Evolutionary conservation across 2,329 filamentous ascomycete species (phyloP).

Genomic region (Fusarium chlamydosporum): DNA sequence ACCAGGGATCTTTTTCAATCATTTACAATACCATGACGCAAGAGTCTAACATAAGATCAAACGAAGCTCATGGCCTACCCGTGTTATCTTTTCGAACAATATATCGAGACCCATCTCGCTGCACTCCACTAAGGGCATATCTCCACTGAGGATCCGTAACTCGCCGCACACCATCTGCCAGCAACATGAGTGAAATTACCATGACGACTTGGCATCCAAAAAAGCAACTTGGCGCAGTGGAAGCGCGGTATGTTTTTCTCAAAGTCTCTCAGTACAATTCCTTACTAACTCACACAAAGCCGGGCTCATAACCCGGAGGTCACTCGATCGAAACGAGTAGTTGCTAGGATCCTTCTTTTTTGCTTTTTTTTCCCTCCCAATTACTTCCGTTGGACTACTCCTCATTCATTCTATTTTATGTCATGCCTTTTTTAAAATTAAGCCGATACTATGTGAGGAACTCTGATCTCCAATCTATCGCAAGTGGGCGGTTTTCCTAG

Average conservation of each 20-base stretch:
- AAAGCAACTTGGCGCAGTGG: conserved; percentile 35
- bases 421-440: too few relatives aligned
- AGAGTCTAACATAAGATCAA: too few relatives aligned
- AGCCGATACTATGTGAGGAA: too few relatives aligned
- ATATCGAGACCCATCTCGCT: background rate
- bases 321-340: conserved; percentile 34
- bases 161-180: background rate
- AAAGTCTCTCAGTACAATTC: background rate
- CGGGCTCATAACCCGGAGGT: conserved; percentile 36
- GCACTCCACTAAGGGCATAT: conserved; percentile 23
- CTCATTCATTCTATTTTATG: too few relatives aligned
- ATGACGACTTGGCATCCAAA: background rate
- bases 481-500: too few relatives aligned
- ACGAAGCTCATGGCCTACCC: background rate
- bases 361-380: background rate
- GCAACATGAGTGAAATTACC: background rate
- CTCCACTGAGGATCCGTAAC: conserved; percentile 14
- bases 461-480: too few relatives aligned
- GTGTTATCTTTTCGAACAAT: background rate
- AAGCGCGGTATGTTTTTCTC: conserved; percentile 24
- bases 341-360: conserved; percentile 26
- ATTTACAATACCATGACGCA: too few relatives aligned
- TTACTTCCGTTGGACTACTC: too few relatives aligned
- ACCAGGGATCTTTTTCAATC: too few relatives aligned
- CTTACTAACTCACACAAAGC: conserved; percentile 24